Evolutionary conservation across 441 rosid species (phyloP).

Genomic region (Populus tomentosa): DNA sequence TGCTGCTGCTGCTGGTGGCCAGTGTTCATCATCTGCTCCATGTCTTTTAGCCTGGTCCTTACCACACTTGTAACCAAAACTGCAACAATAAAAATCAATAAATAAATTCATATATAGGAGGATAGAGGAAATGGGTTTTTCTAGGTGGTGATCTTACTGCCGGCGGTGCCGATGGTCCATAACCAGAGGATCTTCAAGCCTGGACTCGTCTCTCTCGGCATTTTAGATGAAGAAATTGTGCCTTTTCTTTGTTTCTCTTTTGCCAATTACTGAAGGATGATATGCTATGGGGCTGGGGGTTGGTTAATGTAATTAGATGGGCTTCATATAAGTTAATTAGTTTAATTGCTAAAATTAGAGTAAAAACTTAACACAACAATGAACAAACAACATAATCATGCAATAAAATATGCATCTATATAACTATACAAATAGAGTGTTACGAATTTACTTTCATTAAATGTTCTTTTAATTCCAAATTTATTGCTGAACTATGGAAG

Average conservation of each 20-base stretch:
- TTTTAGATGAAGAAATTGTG: neutral
- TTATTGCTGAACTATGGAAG: no score
- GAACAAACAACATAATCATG: neutral
- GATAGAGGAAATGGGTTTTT: neutral
- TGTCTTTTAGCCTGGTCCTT: slow-evolving; percentile 60
- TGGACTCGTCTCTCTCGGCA: slow-evolving; percentile 67
- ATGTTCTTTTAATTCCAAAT: no score
- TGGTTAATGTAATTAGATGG: neutral
- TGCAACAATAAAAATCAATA: slow-evolving; percentile 20
- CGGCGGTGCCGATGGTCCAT: slow-evolving; percentile 88
- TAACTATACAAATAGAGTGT: no score
- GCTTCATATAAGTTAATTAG: neutral
- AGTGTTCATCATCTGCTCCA: slow-evolving; percentile 43
- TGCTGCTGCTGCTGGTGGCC: slow-evolving; percentile 16
- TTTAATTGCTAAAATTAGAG: neutral
- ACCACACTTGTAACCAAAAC: slow-evolving; percentile 65
- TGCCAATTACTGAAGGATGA: neutral
- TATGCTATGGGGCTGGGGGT: neutral
- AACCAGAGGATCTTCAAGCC: slow-evolving; percentile 79
- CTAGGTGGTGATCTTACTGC: slow-evolving; percentile 14
- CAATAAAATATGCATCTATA: no score
- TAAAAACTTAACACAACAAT: neutral
- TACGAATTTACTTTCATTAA: no score
- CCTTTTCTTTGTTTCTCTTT: neutral
- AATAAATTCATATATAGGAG: neutral